Percentiles rank a stretch among this genome's conserved stretches.
These are phyloP conservation scores for Schoenoplectus triqueter DNA, from an alignment of 202 grass and related monocot genomes.

Conservation along the genomic window DNA sequence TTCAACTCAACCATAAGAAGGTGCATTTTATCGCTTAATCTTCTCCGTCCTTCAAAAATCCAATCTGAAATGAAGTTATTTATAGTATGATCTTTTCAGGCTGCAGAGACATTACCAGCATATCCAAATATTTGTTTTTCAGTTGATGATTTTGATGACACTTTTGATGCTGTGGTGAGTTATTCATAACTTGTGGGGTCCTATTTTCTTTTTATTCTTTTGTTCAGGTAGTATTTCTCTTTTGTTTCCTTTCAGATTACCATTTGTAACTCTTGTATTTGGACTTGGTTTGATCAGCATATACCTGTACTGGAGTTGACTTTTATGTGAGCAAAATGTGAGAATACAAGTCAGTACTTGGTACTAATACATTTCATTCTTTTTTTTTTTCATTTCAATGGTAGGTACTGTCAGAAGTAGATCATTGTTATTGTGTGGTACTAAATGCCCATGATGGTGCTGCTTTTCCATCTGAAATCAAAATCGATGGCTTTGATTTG, in stretches of 20 bases:
- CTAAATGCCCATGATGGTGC: conserved; percentile 89
- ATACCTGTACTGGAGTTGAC: not conserved
- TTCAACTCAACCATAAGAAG: conserved; percentile 91
- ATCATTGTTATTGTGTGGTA: conserved; percentile 98
- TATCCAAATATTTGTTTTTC: conserved; percentile 96
- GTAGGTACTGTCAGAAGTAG: conserved; percentile 89
- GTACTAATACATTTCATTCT: conserved; percentile 20
- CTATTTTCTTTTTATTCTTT: not conserved
- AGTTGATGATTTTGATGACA: conserved; percentile 96
- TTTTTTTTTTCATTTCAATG: not conserved
- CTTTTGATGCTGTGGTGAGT: conserved; percentile 97
- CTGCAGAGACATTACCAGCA: conserved; percentile 82
- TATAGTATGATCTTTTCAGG: conserved; percentile 47
- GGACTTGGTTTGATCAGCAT: not conserved
- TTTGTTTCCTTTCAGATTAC: conserved; percentile 30
- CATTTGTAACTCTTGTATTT: not conserved
- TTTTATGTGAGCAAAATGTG: not conserved
- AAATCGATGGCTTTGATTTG: conserved; percentile 33
- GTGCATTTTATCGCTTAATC: conserved; percentile 41
- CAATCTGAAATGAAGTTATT: not conserved
- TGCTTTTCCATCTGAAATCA: conserved; percentile 76
- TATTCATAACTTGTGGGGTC: not conserved
- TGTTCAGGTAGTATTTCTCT: conserved; percentile 1
- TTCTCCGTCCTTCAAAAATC: not conserved
- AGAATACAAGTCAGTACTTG: not conserved